These are phyloP conservation scores for Talaromyces adpressus DNA, from an alignment of 495 filamentous ascomycete species.

Conservation along the genomic window DNA sequence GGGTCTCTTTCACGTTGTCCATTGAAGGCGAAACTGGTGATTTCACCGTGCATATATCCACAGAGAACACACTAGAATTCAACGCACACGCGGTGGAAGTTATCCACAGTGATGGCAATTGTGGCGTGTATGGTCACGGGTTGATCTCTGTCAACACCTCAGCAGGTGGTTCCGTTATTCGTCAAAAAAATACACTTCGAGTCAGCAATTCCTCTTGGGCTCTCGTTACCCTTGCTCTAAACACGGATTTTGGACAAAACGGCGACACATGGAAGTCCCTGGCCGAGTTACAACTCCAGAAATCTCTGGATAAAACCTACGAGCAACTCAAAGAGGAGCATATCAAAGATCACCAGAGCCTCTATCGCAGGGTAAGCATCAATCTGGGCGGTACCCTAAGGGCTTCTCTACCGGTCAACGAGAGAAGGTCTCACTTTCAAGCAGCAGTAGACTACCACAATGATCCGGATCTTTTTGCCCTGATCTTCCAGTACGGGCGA, in stretches of 20 bases:
- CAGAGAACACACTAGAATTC: not conserved
- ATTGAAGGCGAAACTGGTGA: not conserved
- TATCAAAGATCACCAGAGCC: no score
- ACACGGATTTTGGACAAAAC: no score
- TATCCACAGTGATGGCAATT: slow-evolving; percentile 1
- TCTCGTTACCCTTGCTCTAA: no score
- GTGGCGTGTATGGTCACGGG: not conserved
- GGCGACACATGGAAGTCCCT: no score
- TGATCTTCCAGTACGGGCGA: slow-evolving; percentile 33
- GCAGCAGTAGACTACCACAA: slow-evolving; percentile 3
- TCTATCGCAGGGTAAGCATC: not conserved
- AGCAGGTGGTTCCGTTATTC: no score
- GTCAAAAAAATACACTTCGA: no score
- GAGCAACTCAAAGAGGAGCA: no score
- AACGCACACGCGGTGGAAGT: not conserved
- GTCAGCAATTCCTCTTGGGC: no score
- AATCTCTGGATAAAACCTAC: no score
- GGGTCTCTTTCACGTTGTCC: not conserved
- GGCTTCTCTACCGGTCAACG: not conserved
- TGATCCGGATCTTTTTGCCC: slow-evolving; percentile 9
- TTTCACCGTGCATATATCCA: not conserved
- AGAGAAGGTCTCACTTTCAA: not conserved
- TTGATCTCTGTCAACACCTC: not conserved
- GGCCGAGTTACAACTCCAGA: no score
- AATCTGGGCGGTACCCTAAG: not conserved